Percentiles rank a stretch among this genome's conserved stretches.
phyloP scores from a whole-genome alignment of 495 filamentous ascomycete genomes.

The Diplogelasinospora grovesii region DNA sequence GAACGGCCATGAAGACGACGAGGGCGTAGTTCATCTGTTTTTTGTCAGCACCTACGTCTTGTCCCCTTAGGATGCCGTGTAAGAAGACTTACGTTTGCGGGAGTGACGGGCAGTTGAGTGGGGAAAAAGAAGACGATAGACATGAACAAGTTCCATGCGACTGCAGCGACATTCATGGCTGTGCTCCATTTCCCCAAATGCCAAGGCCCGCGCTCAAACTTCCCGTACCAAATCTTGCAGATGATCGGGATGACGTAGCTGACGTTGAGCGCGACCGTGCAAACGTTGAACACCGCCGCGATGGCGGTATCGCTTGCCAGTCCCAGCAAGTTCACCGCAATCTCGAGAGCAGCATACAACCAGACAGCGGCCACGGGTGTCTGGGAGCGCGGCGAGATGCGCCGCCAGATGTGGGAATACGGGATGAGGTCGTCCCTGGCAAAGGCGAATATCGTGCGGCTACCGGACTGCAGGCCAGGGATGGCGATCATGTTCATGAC shows the following conservation, averaged over 20 bases:
- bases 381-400: slow-evolving; percentile 44
- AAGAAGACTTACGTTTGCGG: slow-evolving; percentile 26
- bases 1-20: slow-evolving; percentile 41
- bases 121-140: slow-evolving; percentile 56
- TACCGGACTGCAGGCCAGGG: slow-evolving; percentile 56
- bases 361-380: slow-evolving; percentile 58
- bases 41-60: background rate
- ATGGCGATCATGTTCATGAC: slow-evolving; percentile 55
- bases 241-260: slow-evolving; percentile 56
- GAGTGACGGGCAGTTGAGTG: slow-evolving; percentile 45
- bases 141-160: slow-evolving; percentile 55
- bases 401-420: slow-evolving; percentile 47
- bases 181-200: slow-evolving; percentile 45
- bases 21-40: slow-evolving; percentile 38
- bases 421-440: slow-evolving; percentile 55
- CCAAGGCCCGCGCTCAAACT: slow-evolving; percentile 56
- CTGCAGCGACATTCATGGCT: slow-evolving; percentile 47
- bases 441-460: slow-evolving; percentile 56
- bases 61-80: background rate
- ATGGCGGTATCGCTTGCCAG: slow-evolving; percentile 57
- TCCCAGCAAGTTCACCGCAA: slow-evolving; percentile 58
- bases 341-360: slow-evolving; percentile 49
- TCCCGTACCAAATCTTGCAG: slow-evolving; percentile 51
- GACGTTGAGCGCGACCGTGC: slow-evolving; percentile 58
- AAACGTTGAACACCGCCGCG: slow-evolving; percentile 56